Evolutionary conservation across 192 early-diverging fungal species (phyloP).

Genomic region (Backusella tarrabulga): DNA sequence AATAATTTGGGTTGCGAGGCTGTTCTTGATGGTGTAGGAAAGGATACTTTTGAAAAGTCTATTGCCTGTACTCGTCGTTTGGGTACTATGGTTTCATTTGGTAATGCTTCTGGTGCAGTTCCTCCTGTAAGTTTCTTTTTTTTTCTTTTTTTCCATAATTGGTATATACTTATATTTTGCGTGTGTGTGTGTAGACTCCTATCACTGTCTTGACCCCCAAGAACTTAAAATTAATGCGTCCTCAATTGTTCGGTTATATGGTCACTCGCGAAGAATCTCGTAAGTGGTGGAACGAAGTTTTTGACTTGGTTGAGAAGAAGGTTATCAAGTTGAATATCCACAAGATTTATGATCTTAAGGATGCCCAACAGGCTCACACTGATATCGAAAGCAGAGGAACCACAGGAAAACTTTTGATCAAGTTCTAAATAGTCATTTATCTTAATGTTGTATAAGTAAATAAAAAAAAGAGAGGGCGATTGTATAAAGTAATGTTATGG

Average conservation of each 20-base stretch:
- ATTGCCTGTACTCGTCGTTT: slow-evolving; percentile 61
- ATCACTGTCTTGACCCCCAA: slow-evolving; percentile 58
- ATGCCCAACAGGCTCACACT: slow-evolving; percentile 72
- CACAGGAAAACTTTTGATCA: slow-evolving; percentile 69
- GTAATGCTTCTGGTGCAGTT: slow-evolving; percentile 85
- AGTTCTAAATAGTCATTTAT: slow-evolving; percentile 35
- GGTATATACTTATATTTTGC: not conserved
- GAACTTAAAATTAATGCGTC: slow-evolving; percentile 72
- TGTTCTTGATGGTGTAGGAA: slow-evolving; percentile 90
- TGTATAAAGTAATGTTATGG: not conserved
- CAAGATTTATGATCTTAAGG: slow-evolving; percentile 73
- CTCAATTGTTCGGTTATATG: slow-evolving; percentile 73
- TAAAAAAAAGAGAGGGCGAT: not conserved
- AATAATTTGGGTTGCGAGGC: slow-evolving; percentile 73
- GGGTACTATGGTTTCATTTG: slow-evolving; percentile 84
- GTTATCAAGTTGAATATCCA: slow-evolving; percentile 70
- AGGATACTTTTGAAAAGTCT: slow-evolving; percentile 76
- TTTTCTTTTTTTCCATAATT: not conserved
- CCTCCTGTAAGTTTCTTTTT: slow-evolving; percentile 52
- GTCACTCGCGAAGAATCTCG: slow-evolving; percentile 65
- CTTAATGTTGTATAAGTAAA: not conserved
- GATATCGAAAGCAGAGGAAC: slow-evolving; percentile 76
- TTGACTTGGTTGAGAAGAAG: slow-evolving; percentile 55
- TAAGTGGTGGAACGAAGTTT: slow-evolving; percentile 54
- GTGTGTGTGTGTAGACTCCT: slow-evolving; percentile 4